A percentile compares a stretch with the other conserved stretches of the same genome.
These are phyloP conservation scores for Cryptococcus wingfieldii DNA, from an alignment of 1,284 basidiomycete species.

Conservation along the genomic window DNA sequence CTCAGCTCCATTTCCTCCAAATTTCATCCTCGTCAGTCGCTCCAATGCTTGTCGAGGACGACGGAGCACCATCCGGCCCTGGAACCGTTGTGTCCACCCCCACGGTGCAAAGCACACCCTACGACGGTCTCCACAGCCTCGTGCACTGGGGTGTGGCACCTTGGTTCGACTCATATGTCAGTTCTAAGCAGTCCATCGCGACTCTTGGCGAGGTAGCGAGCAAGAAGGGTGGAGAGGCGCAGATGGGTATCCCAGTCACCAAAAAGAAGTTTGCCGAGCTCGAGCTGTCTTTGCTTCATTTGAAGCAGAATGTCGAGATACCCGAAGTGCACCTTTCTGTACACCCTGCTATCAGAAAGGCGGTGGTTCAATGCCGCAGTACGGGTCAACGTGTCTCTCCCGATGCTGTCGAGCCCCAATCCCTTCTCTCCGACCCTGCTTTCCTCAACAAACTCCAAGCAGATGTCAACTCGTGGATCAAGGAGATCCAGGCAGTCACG, in stretches of 20 bases:
- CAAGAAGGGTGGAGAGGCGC: constrained; percentile 60
- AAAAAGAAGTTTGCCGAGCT: constrained; percentile 99
- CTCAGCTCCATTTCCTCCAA: constrained; percentile 88
- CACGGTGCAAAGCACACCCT: constrained; percentile 60
- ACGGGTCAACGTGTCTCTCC: constrained; percentile 40
- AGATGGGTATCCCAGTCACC: constrained; percentile 85
- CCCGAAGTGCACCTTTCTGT: constrained; percentile 91
- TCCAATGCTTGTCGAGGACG: constrained; percentile 25
- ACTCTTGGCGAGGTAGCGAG: constrained; percentile 64
- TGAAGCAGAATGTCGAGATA: constrained; percentile 98
- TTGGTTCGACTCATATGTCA: constrained; percentile 95
- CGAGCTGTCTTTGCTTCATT: constrained; percentile 88
- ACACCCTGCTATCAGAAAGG: constrained; percentile 81
- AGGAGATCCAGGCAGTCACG: constrained; percentile 94
- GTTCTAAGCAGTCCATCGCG: constrained; percentile 51
- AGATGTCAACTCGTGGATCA: constrained; percentile 97
- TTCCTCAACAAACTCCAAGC: constrained; percentile 93
- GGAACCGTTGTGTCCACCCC: constrained; percentile 41
- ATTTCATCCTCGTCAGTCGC: constrained; percentile 53
- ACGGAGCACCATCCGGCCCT: constrained; percentile 26
- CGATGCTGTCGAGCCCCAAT: constrained; percentile 44
- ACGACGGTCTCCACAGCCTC: constrained; percentile 92
- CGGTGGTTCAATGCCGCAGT: constrained; percentile 63
- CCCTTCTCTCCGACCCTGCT: constrained; percentile 69
- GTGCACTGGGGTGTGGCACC: constrained; percentile 95